Conservation (phyloP, 352 stramenopile species). For the Pythium sp. region DNA sequence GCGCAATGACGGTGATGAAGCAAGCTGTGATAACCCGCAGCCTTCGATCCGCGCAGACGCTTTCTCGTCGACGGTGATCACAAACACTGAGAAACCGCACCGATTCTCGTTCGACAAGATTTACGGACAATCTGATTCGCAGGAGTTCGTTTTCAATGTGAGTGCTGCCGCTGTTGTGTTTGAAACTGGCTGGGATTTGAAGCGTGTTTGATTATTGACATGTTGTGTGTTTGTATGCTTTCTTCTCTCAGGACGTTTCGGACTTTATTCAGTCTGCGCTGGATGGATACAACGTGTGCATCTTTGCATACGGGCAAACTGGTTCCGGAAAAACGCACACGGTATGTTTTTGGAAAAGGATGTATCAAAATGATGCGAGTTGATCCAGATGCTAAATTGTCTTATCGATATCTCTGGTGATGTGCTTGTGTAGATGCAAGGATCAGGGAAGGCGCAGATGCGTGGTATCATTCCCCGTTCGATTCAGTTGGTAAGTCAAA, state of each 20-base stretch:
- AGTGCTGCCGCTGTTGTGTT: neutral
- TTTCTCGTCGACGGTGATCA: constrained; percentile 71
- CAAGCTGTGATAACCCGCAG: constrained; percentile 36
- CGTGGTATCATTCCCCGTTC: constrained; percentile 97
- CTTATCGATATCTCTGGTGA: neutral
- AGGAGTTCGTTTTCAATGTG: constrained; percentile 93
- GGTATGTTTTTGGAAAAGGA: constrained; percentile 14
- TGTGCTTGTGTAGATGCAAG: constrained; percentile 89
- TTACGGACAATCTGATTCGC: constrained; percentile 93
- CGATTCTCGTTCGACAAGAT: constrained; percentile 98
- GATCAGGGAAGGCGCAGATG: constrained; percentile 94
- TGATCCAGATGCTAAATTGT: neutral
- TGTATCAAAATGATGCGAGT: neutral
- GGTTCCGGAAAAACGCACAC: constrained; percentile 98
- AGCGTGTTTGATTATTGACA: neutral
- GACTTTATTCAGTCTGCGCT: constrained; percentile 92
- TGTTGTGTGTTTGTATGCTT: neutral
- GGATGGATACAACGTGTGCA: constrained; percentile 98
- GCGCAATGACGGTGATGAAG: constrained; percentile 74
- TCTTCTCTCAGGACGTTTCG: constrained; percentile 56
- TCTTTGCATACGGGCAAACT: constrained; percentile 99
- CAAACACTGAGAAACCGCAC: constrained; percentile 65
- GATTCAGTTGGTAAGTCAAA: constrained; percentile 76
- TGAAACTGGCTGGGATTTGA: constrained; percentile 13
- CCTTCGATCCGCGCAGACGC: constrained; percentile 62